These are phyloP conservation scores for Coniferiporia weirii DNA, from an alignment of 1,284 basidiomycete genomes.

Conservation along the genomic window DNA sequence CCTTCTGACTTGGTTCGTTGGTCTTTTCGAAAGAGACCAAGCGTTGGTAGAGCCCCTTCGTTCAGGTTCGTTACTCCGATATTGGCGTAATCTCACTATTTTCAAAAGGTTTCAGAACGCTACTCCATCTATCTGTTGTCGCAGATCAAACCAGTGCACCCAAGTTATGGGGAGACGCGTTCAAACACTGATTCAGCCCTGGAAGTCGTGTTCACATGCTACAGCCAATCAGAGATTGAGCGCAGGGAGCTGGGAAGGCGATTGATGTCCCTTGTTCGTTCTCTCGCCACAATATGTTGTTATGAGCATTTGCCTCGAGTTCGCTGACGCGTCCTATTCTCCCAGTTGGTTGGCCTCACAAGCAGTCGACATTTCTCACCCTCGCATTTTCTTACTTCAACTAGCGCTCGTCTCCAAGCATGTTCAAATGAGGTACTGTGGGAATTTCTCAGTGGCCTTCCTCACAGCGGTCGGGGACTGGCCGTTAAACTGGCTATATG, in stretches of 20 bases:
- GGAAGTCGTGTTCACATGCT: slow-evolving; percentile 48
- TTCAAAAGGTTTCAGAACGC: slow-evolving; percentile 33
- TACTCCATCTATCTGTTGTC: slow-evolving; percentile 55
- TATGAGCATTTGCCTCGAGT: not conserved
- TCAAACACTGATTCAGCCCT: slow-evolving; percentile 56
- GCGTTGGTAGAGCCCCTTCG: slow-evolving; percentile 27
- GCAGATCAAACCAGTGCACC: slow-evolving; percentile 59
- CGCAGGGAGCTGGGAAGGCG: slow-evolving; percentile 42
- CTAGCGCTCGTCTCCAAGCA: slow-evolving; percentile 4
- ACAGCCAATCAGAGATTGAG: slow-evolving; percentile 39
- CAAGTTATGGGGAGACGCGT: slow-evolving; percentile 37
- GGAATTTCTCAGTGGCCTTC: slow-evolving; percentile 10
- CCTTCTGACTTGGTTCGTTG: slow-evolving; percentile 58
- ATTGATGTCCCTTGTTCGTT: slow-evolving; percentile 45
- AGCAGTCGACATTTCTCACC: slow-evolving; percentile 36
- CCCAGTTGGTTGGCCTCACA: slow-evolving; percentile 52
- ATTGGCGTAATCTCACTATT: not conserved
- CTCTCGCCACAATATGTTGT: slow-evolving; percentile 1
- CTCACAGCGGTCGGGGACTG: slow-evolving; percentile 1
- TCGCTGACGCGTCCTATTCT: slow-evolving; percentile 1
- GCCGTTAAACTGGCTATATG: slow-evolving; percentile 13
- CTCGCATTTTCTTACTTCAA: slow-evolving; percentile 1
- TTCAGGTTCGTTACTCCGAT: slow-evolving; percentile 25
- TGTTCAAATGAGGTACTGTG: not conserved
- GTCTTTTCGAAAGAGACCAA: slow-evolving; percentile 62